phyloP scores from a whole-genome alignment of 139 green algal genomes.

The Yamagishiella unicocca region DNA sequence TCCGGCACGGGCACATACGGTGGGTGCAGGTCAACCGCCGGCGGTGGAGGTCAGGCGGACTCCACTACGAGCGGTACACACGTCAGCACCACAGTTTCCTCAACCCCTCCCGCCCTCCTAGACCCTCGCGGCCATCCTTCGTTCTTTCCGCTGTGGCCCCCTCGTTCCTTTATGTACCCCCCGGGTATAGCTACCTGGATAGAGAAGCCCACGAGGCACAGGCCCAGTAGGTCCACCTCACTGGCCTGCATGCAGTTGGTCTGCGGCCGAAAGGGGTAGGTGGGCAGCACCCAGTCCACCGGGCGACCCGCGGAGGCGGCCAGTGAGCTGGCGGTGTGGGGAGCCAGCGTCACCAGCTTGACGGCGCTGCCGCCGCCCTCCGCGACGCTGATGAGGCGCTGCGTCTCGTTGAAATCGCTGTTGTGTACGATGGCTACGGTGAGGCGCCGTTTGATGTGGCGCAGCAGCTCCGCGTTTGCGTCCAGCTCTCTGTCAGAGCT shows the following conservation, averaged over 20 bases:
- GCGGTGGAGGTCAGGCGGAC: too few relatives aligned
- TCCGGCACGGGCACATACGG: neutral
- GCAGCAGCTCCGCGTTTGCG: conserved; percentile 8
- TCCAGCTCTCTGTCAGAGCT: conserved; percentile 52
- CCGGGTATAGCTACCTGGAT: conserved; percentile 25
- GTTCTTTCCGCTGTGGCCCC: too few relatives aligned
- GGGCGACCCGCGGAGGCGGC: neutral
- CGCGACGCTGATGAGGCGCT: neutral
- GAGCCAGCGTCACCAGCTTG: conserved; percentile 49
- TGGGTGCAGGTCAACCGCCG: neutral
- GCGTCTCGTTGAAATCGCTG: neutral
- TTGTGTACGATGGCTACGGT: conserved; percentile 52
- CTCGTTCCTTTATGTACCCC: too few relatives aligned
- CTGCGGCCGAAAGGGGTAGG: neutral
- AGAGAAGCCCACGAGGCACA: conserved; percentile 51
- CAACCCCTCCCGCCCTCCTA: neutral
- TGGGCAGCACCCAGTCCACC: conserved; percentile 46
- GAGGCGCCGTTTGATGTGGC: neutral
- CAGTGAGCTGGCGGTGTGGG: conserved; percentile 37
- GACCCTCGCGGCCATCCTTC: too few relatives aligned
- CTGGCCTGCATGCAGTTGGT: neutral
- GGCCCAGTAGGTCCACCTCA: conserved; percentile 6
- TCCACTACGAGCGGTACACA: too few relatives aligned
- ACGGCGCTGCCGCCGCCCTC: neutral
- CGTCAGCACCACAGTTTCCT: too few relatives aligned